Base-by-base conservation (phyloP, 1,284 basidiomycete genomes). In the Tilletia walkeri region DNA sequence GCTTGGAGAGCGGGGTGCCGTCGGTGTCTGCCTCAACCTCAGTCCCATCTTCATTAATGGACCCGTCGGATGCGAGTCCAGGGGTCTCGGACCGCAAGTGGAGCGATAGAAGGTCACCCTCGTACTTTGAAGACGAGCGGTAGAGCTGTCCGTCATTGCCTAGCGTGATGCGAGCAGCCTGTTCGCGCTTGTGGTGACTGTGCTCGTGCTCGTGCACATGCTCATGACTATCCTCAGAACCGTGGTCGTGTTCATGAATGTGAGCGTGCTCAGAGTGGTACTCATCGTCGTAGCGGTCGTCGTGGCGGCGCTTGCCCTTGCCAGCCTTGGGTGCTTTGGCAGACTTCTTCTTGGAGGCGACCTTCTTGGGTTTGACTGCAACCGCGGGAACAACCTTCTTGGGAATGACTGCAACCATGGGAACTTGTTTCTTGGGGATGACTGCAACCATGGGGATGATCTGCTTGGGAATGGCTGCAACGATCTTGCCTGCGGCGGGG, bases 201-300 rank as follows among this genome's bases (percentile, higher is more conserved):
- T 71, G 70, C 48, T 66, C 30, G 47, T 68, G 67, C 30, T 48
- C 59, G 70, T 72, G 70, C 24, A 18, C 45, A 49, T 72, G 63
- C 49, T 71, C 63, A 53, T 71, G 70, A 30, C n/a, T 30, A 24
- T 71, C n/a, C 2, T 10, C 50, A 24, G n/a, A 69, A 12, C 16
- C 68, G 30, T 71, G 70, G 10, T 71, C 68, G 63, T 61, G 65
- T 16, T 71, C 63, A 38, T 47, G 63, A 12, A 12, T 34, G 20
- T 56, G 54, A 24, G 20, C 54, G 12, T 56, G 49, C 24, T 59
- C 39, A 45, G 41, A 36, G 45, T 20, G 14, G 45, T 39, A 39
- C 14, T 65, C 38, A 9, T 39, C 16, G 38, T 39, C 63, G 24
- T 20, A 4, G 16, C 5, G 6, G 5, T 56, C 24, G 24, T 30